Evolutionary conservation across 1,284 basidiomycete species (phyloP).

Genomic region (Laetiporus sulphureus): DNA sequence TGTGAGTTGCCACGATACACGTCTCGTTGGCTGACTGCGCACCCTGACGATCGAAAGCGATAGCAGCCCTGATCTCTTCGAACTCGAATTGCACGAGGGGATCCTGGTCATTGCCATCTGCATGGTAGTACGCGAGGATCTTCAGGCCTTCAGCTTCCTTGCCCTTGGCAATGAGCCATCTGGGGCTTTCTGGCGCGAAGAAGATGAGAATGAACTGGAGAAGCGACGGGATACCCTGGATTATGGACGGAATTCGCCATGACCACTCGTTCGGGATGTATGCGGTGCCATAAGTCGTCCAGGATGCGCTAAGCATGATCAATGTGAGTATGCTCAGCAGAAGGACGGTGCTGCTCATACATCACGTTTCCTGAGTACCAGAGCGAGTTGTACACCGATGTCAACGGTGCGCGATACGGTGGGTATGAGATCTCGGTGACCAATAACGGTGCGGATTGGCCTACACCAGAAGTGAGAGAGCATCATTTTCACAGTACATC

Average conservation of each 20-base stretch:
- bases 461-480: slow-evolving; percentile 12
- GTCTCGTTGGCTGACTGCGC: slow-evolving; percentile 10
- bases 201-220: slow-evolving; percentile 46
- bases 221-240: slow-evolving; percentile 54
- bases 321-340: neutral
- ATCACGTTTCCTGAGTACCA: slow-evolving; percentile 43
- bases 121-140: slow-evolving; percentile 49
- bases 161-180: slow-evolving; percentile 52
- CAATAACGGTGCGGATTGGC: slow-evolving; percentile 44
- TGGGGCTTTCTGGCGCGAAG: slow-evolving; percentile 54
- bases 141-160: slow-evolving; percentile 37
- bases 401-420: slow-evolving; percentile 43
- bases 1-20: neutral
- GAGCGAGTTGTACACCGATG: slow-evolving; percentile 49
- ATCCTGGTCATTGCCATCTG: slow-evolving; percentile 45
- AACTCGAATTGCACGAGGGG: slow-evolving; percentile 57
- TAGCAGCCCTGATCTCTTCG: slow-evolving; percentile 52
- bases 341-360: slow-evolving; percentile 23
- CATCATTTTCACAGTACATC: slow-evolving; percentile 9
- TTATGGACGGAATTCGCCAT: slow-evolving; percentile 55
- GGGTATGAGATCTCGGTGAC: slow-evolving; percentile 53
- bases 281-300: slow-evolving; percentile 58
- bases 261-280: slow-evolving; percentile 44
- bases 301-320: slow-evolving; percentile 35
- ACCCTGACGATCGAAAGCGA: slow-evolving; percentile 39